Evolutionary conservation across 1,139 yeast species (phyloP).

Genomic region (Scheffersomyces cryptocercus): DNA sequence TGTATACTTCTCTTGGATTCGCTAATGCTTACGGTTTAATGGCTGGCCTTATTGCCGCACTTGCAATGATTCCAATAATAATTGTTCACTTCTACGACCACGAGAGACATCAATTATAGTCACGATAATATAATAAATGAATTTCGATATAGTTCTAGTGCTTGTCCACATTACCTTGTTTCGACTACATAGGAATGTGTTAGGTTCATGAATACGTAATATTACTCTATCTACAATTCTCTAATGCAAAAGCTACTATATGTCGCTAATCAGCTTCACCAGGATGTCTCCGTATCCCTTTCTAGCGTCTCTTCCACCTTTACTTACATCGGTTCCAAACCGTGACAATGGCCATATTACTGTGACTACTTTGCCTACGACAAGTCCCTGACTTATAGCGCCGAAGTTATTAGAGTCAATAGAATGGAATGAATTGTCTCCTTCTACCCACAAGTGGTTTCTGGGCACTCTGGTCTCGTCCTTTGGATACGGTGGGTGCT

Average conservation of each 20-base stretch:
- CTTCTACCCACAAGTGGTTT: conserved; percentile 92
- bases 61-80: conserved; percentile 11
- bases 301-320: conserved; percentile 42
- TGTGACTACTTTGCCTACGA: conserved; percentile 67
- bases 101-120: no score
- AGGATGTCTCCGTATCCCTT: neutral
- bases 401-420: conserved; percentile 85
- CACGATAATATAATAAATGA: no score
- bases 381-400: conserved; percentile 76
- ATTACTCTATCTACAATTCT: no score
- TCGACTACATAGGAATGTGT: no score
- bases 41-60: conserved; percentile 15
- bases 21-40: conserved; percentile 15
- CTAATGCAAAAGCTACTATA: neutral
- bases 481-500: conserved; percentile 64
- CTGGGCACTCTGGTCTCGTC: conserved; percentile 63
- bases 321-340: conserved; percentile 39
- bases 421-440: conserved; percentile 82
- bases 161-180: no score
- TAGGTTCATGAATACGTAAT: no score
- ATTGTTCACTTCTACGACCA: conserved; percentile 4
- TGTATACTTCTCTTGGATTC: conserved; percentile 17
- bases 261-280: conserved; percentile 8
- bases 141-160: no score
- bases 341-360: conserved; percentile 71